These are phyloP conservation scores for Yarrowia sp. DNA, from an alignment of 805 yeast species.

Conservation along the genomic window DNA sequence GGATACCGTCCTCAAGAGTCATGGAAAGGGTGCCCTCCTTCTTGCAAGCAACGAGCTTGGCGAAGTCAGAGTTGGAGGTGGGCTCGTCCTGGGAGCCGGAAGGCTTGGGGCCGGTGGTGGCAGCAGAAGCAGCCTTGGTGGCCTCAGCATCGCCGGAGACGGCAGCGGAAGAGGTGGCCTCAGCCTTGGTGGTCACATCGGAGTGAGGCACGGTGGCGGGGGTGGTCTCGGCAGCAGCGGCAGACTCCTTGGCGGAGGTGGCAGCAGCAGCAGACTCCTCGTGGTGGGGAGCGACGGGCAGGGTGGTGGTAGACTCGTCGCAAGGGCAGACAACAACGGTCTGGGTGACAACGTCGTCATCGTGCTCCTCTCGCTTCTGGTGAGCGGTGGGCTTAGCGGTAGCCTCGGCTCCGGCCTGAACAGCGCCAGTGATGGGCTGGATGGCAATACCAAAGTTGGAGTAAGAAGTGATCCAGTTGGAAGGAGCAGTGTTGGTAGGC, in stretches of 20 bases:
- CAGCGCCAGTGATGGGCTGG: slow-evolving; percentile 21
- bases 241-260: background rate
- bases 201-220: slow-evolving; percentile 19
- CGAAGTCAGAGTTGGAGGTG: slow-evolving; percentile 14
- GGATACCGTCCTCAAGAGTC: slow-evolving; percentile 16
- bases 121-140: slow-evolving; percentile 1
- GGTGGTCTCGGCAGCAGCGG: slow-evolving; percentile 21
- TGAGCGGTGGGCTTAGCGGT: slow-evolving; percentile 14
- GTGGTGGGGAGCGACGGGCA: slow-evolving; percentile 14
- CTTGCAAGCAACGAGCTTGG: slow-evolving; percentile 23
- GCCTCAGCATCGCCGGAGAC: background rate
- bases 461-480: slow-evolving; percentile 13
- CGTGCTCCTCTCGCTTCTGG: slow-evolving; percentile 11
- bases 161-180: background rate
- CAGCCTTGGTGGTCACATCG: slow-evolving; percentile 22
- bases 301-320: slow-evolving; percentile 22
- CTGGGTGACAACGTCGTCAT: slow-evolving; percentile 22
- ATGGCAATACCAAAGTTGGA: slow-evolving; percentile 22
- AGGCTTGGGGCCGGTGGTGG: slow-evolving; percentile 18
- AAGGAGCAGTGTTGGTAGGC: slow-evolving; percentile 14
- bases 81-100: slow-evolving; percentile 15
- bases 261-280: background rate
- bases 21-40: slow-evolving; percentile 17
- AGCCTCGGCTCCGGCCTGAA: slow-evolving; percentile 23
- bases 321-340: slow-evolving; percentile 23